These are phyloP conservation scores for Psilocybe tampanensis DNA, from an alignment of 768 basidiomycete genomes.

Conservation along the genomic window DNA sequence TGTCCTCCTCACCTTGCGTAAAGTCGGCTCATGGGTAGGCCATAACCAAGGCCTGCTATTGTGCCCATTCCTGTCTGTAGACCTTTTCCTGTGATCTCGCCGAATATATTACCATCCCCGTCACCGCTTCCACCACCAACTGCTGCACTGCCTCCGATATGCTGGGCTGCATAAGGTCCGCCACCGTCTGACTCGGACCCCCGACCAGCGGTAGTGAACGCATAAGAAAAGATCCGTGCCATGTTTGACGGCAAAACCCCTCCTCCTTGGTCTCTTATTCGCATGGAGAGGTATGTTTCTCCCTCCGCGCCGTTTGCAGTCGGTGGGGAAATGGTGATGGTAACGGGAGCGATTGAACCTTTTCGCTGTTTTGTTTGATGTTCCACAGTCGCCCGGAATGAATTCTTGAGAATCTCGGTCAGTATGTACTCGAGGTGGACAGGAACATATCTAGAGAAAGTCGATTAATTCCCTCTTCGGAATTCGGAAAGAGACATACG, in stretches of 20 bases:
- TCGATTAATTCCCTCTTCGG: background rate
- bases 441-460: slow-evolving; percentile 68
- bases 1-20: slow-evolving; percentile 56
- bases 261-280: slow-evolving; percentile 86
- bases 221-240: slow-evolving; percentile 85
- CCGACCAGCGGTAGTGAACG: slow-evolving; percentile 83
- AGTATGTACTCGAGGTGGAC: slow-evolving; percentile 91
- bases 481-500: slow-evolving; percentile 50
- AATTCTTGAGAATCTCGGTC: slow-evolving; percentile 89
- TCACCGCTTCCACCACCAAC: slow-evolving; percentile 43
- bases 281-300: slow-evolving; percentile 66
- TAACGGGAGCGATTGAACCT: slow-evolving; percentile 57
- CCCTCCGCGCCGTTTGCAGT: slow-evolving; percentile 27
- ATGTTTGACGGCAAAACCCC: slow-evolving; percentile 78
- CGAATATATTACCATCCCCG: slow-evolving; percentile 62
- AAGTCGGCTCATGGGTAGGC: slow-evolving; percentile 77
- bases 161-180: slow-evolving; percentile 79
- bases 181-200: slow-evolving; percentile 46
- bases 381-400: slow-evolving; percentile 89
- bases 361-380: slow-evolving; percentile 53
- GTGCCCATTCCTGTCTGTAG: slow-evolving; percentile 85
- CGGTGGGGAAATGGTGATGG: slow-evolving; percentile 70
- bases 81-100: slow-evolving; percentile 77
- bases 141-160: slow-evolving; percentile 72
- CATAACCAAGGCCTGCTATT: slow-evolving; percentile 88